Percentiles rank a stretch among this genome's conserved stretches.
Conservation (phyloP, 2,329 filamentous ascomycete species). For the Paracamarosporium sp. region DNA sequence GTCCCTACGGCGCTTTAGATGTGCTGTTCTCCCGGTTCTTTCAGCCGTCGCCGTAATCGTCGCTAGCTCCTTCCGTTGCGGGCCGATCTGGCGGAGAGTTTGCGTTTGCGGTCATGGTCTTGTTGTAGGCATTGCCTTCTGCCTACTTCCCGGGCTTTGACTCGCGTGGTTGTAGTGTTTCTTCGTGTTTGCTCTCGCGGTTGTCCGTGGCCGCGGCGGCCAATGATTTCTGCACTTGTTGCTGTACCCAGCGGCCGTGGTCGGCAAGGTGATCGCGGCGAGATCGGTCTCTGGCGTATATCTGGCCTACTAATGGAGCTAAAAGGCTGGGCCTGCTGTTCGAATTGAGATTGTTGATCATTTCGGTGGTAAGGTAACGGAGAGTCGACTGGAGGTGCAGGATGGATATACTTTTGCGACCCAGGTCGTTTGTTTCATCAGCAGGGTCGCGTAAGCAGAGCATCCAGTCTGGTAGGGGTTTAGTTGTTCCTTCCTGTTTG, state of each 20-base stretch:
- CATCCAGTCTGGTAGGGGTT: constrained; percentile 38
- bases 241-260: constrained; percentile 18
- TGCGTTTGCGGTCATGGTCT: not conserved
- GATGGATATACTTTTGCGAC: constrained; percentile 55
- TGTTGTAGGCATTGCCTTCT: not conserved
- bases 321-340: constrained; percentile 30
- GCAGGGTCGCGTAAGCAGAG: constrained; percentile 67
- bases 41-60: too few species aligned
- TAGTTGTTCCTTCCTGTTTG: constrained; percentile 17
- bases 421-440: constrained; percentile 64
- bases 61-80: too few species aligned
- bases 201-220: constrained; percentile 18
- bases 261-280: constrained; percentile 20
- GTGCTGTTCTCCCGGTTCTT: too few species aligned
- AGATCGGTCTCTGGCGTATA: constrained; percentile 20
- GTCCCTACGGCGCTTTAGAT: too few species aligned
- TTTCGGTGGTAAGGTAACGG: constrained; percentile 14
- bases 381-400: constrained; percentile 58
- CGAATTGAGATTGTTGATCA: constrained; percentile 18
- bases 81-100: too few species aligned
- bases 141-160: not conserved
- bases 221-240: constrained; percentile 7
- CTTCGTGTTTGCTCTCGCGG: constrained; percentile 13
- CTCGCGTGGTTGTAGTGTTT: not conserved
- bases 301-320: constrained; percentile 23